phyloP scores from a whole-genome alignment of 331 rosid genomes.

The Dryas integrifolia region DNA sequence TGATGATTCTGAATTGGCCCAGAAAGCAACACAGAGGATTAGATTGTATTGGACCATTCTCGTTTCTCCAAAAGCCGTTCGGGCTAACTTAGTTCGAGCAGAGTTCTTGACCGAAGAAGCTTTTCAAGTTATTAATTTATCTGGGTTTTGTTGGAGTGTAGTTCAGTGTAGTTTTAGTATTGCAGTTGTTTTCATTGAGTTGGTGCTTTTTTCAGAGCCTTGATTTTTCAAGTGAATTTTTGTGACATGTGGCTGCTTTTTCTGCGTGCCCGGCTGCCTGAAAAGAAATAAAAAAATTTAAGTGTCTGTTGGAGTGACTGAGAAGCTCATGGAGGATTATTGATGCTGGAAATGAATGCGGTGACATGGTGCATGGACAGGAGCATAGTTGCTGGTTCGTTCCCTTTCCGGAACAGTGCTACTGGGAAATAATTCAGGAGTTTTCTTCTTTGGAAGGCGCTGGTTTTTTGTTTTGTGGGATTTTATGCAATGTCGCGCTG shows the following conservation, averaged over 20 bases:
- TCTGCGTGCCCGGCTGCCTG: background rate
- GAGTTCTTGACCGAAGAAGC: constrained; percentile 22
- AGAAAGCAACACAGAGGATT: constrained; percentile 36
- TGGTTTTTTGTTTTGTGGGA: constrained; percentile 39
- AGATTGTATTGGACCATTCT: constrained; percentile 40
- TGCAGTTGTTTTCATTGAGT: constrained; percentile 22
- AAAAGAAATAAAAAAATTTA: constrained; percentile 9
- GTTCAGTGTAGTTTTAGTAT: constrained; percentile 15
- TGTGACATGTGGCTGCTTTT: constrained; percentile 7
- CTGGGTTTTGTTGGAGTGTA: constrained; percentile 25
- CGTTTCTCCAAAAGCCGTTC: constrained; percentile 35
- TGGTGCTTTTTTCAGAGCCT: constrained; percentile 17
- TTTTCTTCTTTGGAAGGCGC: constrained; percentile 48
- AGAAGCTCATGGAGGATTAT: constrained; percentile 36
- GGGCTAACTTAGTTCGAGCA: constrained; percentile 40
- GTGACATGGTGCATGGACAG: constrained; percentile 99
- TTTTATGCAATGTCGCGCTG: constrained; percentile 98
- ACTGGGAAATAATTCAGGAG: constrained; percentile 47
- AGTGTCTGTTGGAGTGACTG: constrained; percentile 27
- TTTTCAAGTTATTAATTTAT: constrained; percentile 33
- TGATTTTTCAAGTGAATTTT: constrained; percentile 11
- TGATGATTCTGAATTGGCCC: constrained; percentile 39
- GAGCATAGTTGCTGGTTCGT: constrained; percentile 80
- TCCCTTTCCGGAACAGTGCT: constrained; percentile 66
- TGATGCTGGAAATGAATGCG: constrained; percentile 76